Base-by-base conservation (phyloP, 2,329 filamentous ascomycete species). In the Microsporum ferrugineum region DNA sequence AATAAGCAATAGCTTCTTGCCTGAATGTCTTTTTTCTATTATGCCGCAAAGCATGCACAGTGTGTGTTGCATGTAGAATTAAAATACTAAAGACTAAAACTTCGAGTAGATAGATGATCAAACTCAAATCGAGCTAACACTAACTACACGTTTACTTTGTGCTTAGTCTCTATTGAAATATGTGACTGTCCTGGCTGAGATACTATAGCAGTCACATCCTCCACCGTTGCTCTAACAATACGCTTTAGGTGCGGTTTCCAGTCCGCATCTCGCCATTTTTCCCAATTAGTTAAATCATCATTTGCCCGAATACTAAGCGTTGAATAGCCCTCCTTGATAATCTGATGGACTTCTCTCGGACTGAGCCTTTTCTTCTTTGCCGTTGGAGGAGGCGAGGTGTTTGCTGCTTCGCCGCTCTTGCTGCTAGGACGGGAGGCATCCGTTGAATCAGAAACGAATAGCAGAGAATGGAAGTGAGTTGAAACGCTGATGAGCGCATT, bases 301-400 rank as follows among this genome's bases (percentile, higher is more conserved):
- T 87, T 90, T 0, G 89, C 85, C 74, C 95, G 89, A 60, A 99
- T 95, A 65, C 88, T 92, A 68, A 99, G 75, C 39, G 91, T 96
- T 73, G 97, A 92, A 70, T 97, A 97, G 0, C 94, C 94, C 72
- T 95, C 88, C 76, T 95, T 95, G 73, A 99, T 97, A 33, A 96
- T 88, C 66, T 88, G 87, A 47, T 87, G 87, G 43, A 99, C 91
- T 71, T 96, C 88, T 57, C 84, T 80, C 41, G 88, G 91, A 62
- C 89, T 95, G 63, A 96, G 77, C 66, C 88, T 84, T 68, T 84
- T 88, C 63, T 83, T 82, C 66, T 69, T 73, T 38, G 38, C 29
- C 8, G 60, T 63, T 65, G 34, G 66, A 65, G 43, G 66, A 67
- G 8, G 72, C 64, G 34, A 69, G 62, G 39, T 66, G 64, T 17